A percentile compares a stretch with the other conserved stretches of the same genome.
phyloP scores from a whole-genome alignment of 768 basidiomycete genomes.

The Mycena galopus region DNA sequence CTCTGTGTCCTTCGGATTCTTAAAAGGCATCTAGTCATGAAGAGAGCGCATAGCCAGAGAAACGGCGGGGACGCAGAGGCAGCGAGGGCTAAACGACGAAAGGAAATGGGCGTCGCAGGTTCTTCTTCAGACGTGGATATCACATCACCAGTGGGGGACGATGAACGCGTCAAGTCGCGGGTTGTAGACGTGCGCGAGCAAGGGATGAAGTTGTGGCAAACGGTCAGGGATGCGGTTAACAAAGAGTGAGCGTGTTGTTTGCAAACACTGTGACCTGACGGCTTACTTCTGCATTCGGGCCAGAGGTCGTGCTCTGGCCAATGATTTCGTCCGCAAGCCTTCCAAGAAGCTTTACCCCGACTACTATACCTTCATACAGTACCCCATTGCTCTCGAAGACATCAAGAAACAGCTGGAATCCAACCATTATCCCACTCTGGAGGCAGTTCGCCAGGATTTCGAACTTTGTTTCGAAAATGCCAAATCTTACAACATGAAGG shows the following conservation, averaged over 20 bases:
- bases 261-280: conserved; percentile 41
- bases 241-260: conserved; percentile 84
- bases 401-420: conserved; percentile 85
- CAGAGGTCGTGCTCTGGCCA: conserved; percentile 75
- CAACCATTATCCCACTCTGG: conserved; percentile 70
- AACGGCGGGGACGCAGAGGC: conserved; percentile 53
- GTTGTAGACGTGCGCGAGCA: conserved; percentile 68
- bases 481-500: conserved; percentile 85
- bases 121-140: conserved; percentile 58
- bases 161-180: conserved; percentile 41
- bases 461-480: conserved; percentile 87
- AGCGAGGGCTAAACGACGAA: conserved; percentile 58
- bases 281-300: conserved; percentile 44
- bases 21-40: conserved; percentile 35
- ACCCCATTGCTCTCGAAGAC: conserved; percentile 90
- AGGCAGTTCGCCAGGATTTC: conserved; percentile 77
- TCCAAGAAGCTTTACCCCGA: conserved; percentile 84
- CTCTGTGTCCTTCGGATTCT: background rate
- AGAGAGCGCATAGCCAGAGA: conserved; percentile 54
- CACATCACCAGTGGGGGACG: conserved; percentile 44
- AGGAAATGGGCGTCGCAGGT: conserved; percentile 47
- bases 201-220: conserved; percentile 81
- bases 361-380: conserved; percentile 85
- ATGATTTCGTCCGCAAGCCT: conserved; percentile 77
- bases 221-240: conserved; percentile 85